Evolutionary conservation across 805 yeast species (phyloP).

Genomic region (Yarrowia porcina): DNA sequence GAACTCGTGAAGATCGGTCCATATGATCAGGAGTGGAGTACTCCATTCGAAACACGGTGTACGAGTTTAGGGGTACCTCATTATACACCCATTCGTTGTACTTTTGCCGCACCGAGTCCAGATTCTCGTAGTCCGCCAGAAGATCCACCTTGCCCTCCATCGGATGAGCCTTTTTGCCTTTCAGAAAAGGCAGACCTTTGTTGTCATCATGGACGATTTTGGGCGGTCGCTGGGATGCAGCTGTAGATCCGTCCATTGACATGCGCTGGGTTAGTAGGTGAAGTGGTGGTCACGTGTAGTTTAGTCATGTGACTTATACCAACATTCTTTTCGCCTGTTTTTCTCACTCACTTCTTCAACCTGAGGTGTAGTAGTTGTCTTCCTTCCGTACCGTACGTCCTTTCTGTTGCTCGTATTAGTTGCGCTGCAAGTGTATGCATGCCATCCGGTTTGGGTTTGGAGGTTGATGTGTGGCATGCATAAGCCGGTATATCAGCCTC

Average conservation of each 20-base stretch:
- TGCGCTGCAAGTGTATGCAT: conserved; percentile 4
- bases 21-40: conserved; percentile 34
- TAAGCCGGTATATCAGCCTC: too few species aligned
- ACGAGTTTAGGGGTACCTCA: conserved; percentile 31
- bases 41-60: conserved; percentile 38
- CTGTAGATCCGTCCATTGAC: conserved; percentile 19
- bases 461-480: background rate
- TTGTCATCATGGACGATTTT: background rate
- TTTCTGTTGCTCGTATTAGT: background rate
- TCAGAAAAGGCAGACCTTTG: conserved; percentile 6
- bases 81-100: conserved; percentile 3
- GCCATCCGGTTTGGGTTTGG: background rate
- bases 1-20: conserved; percentile 35
- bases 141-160: conserved; percentile 13
- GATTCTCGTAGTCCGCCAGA: conserved; percentile 2
- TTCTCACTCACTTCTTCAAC: background rate
- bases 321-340: background rate
- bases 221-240: background rate
- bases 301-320: background rate
- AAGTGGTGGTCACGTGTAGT: too few species aligned
- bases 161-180: conserved; percentile 1
- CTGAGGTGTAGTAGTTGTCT: background rate
- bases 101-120: background rate
- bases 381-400: too few species aligned
- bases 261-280: background rate